Evolutionary conservation across 371 early-diverging fungal genomes (phyloP).

Genomic region (Mucor sp.): DNA sequence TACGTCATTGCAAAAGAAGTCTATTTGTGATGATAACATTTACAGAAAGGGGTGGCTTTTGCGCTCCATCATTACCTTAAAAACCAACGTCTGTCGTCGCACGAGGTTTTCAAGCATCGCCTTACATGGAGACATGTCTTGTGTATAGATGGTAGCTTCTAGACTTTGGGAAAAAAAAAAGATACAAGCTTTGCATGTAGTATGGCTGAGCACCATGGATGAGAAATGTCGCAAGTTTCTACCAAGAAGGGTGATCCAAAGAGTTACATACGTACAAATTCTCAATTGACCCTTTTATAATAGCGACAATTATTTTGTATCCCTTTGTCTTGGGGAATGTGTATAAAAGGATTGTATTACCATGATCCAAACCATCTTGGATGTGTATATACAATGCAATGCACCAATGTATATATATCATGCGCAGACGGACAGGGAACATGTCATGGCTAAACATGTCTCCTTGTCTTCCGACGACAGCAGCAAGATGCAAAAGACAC

Average conservation of each 20-base stretch:
- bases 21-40: background rate
- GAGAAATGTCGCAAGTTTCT: background rate
- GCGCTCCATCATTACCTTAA: no score
- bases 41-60: background rate
- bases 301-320: background rate
- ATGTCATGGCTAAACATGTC: background rate
- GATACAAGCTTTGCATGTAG: background rate
- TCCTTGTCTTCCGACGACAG: background rate
- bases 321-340: background rate
- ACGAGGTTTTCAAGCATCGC: background rate
- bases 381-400: background rate
- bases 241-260: background rate
- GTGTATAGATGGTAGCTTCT: background rate
- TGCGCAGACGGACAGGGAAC: background rate
- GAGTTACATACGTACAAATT: background rate
- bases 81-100: background rate
- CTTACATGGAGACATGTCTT: background rate
- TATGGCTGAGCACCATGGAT: background rate
- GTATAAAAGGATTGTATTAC: background rate
- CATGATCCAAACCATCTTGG: background rate
- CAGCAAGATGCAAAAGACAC: background rate
- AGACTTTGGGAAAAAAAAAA: background rate
- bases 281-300: background rate
- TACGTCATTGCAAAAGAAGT: background rate
- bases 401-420: background rate